These are phyloP conservation scores for Scutellospora calospora DNA, from an alignment of 371 early-diverging fungal species.

Conservation along the genomic window DNA sequence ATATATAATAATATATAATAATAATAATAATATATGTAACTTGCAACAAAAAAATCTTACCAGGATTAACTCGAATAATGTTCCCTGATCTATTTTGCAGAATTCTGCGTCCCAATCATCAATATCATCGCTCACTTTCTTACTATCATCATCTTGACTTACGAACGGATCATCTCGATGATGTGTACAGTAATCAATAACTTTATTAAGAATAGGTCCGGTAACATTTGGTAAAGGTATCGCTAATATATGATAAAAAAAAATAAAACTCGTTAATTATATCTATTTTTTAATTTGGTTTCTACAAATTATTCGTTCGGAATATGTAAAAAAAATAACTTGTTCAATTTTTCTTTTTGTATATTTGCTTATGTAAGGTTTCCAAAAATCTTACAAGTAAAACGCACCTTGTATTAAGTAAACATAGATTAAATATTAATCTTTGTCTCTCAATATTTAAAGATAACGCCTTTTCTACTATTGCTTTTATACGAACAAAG, in stretches of 20 bases:
- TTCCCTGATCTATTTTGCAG: slow-evolving; percentile 89
- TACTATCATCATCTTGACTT: slow-evolving; percentile 46
- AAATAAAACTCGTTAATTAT: neutral
- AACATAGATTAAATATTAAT: no score
- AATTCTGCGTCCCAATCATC: slow-evolving; percentile 87
- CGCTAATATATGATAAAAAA: slow-evolving; percentile 45
- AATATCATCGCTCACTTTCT: slow-evolving; percentile 65
- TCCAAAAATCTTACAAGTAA: neutral
- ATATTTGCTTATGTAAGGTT: no score
- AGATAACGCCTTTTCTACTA: neutral
- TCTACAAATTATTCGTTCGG: no score
- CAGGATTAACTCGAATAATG: slow-evolving; percentile 85
- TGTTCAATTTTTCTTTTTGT: no score
- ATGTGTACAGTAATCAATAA: slow-evolving; percentile 86
- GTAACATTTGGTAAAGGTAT: slow-evolving; percentile 92
- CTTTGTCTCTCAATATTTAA: neutral
- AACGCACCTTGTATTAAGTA: neutral
- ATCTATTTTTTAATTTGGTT: neutral
- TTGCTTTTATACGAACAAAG: neutral
- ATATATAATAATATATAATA: neutral
- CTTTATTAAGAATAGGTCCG: slow-evolving; percentile 78
- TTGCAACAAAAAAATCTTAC: slow-evolving; percentile 43
- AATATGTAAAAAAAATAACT: no score
- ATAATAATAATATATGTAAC: neutral
- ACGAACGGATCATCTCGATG: slow-evolving; percentile 76